Evolutionary conservation across 495 filamentous ascomycete genomes (phyloP).

Genomic region (Neurospora sp.): DNA sequence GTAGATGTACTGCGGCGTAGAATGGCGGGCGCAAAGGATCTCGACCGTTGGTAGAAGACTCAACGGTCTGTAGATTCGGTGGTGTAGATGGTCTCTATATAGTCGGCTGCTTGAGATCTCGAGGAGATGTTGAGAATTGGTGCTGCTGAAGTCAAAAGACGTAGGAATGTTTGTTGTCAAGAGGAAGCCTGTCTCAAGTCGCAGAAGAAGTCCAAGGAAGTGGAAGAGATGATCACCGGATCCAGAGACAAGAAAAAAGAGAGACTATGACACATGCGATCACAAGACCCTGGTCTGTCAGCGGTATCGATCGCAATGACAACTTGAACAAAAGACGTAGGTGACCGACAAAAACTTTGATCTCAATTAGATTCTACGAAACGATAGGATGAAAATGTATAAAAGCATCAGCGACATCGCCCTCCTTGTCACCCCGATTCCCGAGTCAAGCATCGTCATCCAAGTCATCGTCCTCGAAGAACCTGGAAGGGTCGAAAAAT

Average conservation of each 20-base stretch:
- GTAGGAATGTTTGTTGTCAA: background rate
- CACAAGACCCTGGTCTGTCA: background rate
- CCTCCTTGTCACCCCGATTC: background rate
- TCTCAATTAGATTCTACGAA: no score
- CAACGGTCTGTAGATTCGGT: background rate
- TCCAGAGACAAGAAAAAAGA: background rate
- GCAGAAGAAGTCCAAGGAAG: background rate
- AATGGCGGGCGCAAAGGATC: background rate
- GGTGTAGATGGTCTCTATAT: background rate
- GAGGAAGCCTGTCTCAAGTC: background rate
- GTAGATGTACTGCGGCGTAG: background rate
- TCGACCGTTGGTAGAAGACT: background rate
- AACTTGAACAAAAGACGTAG: no score
- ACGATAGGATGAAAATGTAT: no score
- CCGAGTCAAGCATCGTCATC: no score
- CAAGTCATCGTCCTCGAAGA: background rate
- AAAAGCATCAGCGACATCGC: background rate
- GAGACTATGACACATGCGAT: background rate
- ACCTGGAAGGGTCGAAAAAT: background rate
- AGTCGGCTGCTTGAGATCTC: background rate
- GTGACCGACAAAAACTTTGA: no score
- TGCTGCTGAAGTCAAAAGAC: background rate
- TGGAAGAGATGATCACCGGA: background rate
- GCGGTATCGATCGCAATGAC: background rate
- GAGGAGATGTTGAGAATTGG: background rate